phyloP scores from a whole-genome alignment of 257 asterid genomes.

The Nemophila menziesii region DNA sequence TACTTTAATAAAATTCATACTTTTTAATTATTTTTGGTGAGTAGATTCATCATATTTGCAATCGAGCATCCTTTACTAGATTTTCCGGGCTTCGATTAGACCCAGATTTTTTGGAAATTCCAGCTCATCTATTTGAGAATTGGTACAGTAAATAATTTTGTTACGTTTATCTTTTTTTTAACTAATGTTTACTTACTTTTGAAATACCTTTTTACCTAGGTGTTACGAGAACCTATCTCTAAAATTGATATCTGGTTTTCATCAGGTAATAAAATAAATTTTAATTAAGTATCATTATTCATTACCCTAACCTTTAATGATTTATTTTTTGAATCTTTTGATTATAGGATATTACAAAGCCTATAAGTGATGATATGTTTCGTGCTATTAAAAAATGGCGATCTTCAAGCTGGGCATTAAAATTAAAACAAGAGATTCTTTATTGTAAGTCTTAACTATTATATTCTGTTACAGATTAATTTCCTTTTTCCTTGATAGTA shows the following conservation, averaged over 20 bases:
- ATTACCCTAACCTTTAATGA: background rate
- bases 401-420: slow-evolving; percentile 74
- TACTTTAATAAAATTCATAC: background rate
- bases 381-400: slow-evolving; percentile 68
- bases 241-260: slow-evolving; percentile 80
- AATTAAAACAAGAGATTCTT: slow-evolving; percentile 77
- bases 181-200: slow-evolving; percentile 8
- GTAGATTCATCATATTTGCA: slow-evolving; percentile 84
- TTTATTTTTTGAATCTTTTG: slow-evolving; percentile 3
- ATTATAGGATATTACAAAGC: slow-evolving; percentile 80
- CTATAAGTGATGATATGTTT: slow-evolving; percentile 69
- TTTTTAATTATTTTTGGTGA: slow-evolving; percentile 2
- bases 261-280: slow-evolving; percentile 42
- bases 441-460: slow-evolving; percentile 45
- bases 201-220: slow-evolving; percentile 33
- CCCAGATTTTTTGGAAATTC: slow-evolving; percentile 94
- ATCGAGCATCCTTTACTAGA: slow-evolving; percentile 67
- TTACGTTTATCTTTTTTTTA: slow-evolving; percentile 1
- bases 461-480: slow-evolving; percentile 3
- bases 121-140: slow-evolving; percentile 70
- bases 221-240: slow-evolving; percentile 70
- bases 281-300: no score
- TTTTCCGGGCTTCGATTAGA: slow-evolving; percentile 91
- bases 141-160: slow-evolving; percentile 31
- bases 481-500: background rate